phyloP scores from a whole-genome alignment of 2,329 filamentous ascomycete genomes.

The Claviceps digitariae region DNA sequence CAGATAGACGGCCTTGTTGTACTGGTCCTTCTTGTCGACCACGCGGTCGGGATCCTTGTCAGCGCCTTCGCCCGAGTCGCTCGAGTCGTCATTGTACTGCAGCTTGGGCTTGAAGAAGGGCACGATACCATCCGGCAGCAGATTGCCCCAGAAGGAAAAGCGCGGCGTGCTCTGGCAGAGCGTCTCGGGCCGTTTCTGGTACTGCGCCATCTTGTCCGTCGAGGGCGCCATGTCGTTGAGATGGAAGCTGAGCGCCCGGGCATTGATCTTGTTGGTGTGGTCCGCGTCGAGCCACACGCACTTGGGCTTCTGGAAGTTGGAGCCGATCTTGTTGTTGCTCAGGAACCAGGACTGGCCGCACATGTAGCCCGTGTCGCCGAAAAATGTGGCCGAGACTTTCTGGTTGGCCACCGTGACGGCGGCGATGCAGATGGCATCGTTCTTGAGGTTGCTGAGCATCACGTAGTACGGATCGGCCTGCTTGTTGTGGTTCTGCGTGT shows the following conservation, averaged over 20 bases:
- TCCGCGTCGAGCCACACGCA: slow-evolving; percentile 14
- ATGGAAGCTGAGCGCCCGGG: slow-evolving; percentile 12
- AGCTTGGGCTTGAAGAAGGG: slow-evolving; percentile 15
- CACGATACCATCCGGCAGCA: slow-evolving; percentile 10
- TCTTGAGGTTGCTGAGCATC: slow-evolving; percentile 10
- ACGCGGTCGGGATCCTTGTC: slow-evolving; percentile 8
- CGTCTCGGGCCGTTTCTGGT: slow-evolving; percentile 6
- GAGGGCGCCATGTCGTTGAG: slow-evolving; percentile 9
- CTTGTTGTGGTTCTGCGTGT: slow-evolving; percentile 5
- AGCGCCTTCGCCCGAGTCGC: slow-evolving; percentile 2
- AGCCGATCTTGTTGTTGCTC: slow-evolving; percentile 8
- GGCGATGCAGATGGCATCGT: slow-evolving; percentile 12
- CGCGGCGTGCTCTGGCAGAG: slow-evolving; percentile 11
- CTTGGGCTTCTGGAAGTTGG: slow-evolving; percentile 6
- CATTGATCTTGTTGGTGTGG: slow-evolving; percentile 9
- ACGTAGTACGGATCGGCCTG: slow-evolving; percentile 7
- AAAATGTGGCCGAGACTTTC: slow-evolving; percentile 6
- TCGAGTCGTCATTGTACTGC: slow-evolving; percentile 11
- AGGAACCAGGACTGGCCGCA: slow-evolving; percentile 13
- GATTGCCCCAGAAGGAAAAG: slow-evolving; percentile 10
- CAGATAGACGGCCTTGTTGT: slow-evolving; percentile 6
- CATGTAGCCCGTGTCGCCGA: slow-evolving; percentile 10
- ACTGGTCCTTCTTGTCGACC: slow-evolving; percentile 5
- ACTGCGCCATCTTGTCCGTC: slow-evolving; percentile 7
- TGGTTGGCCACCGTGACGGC: slow-evolving; percentile 10